Conservation (phyloP, 2,329 filamentous ascomycete species). For the Fusarium concolor region DNA sequence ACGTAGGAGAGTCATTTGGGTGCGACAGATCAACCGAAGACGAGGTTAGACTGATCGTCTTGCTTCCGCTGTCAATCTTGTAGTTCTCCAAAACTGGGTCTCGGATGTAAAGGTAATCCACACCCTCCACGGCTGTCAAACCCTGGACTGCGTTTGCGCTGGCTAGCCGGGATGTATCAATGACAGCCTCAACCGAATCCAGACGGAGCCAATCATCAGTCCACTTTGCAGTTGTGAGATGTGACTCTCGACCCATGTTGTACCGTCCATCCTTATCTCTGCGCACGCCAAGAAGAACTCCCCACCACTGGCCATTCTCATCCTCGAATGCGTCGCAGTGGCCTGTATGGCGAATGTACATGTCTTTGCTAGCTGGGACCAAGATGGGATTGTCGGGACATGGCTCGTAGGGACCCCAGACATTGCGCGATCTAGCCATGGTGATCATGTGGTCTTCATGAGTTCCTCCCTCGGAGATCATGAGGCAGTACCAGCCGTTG, state of each 20-base stretch:
- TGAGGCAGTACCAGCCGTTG: constrained; percentile 15
- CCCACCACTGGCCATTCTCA: constrained; percentile 15
- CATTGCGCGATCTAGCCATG: not conserved
- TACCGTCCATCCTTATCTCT: constrained; percentile 7
- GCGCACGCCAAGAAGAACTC: constrained; percentile 14
- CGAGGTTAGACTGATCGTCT: constrained; percentile 7
- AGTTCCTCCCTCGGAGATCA: constrained; percentile 19
- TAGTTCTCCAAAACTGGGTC: constrained; percentile 10
- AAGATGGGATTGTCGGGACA: constrained; percentile 10
- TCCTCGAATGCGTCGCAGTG: constrained; percentile 17
- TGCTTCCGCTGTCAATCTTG: not conserved
- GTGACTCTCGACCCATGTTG: constrained; percentile 14
- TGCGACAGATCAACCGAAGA: not conserved
- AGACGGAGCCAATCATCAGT: constrained; percentile 7
- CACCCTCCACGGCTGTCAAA: constrained; percentile 2
- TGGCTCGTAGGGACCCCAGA: constrained; percentile 21
- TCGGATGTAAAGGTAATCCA: constrained; percentile 16
- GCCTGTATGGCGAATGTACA: constrained; percentile 8
- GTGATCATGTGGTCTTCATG: constrained; percentile 23
- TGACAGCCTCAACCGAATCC: not conserved
- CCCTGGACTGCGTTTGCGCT: not conserved
- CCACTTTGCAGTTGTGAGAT: constrained; percentile 13
- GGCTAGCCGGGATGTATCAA: constrained; percentile 3
- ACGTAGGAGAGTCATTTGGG: not conserved
- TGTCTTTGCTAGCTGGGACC: not conserved